Evolutionary conservation across 176 grass and related monocot genomes (phyloP).

Genomic region (Eragrostis nindensis): DNA sequence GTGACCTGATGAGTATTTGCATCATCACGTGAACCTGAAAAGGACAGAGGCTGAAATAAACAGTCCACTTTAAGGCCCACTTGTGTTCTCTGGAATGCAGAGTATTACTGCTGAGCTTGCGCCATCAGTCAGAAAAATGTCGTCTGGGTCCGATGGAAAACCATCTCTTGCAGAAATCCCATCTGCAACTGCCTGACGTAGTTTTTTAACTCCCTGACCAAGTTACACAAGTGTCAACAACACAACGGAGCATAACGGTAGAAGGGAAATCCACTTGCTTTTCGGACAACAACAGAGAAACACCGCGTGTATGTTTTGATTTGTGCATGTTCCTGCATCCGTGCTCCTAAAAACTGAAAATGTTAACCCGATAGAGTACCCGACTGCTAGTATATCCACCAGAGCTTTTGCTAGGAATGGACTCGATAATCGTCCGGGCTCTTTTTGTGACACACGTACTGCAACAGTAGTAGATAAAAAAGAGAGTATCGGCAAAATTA

Average conservation of each 20-base stretch:
- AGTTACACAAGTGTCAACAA: not conserved
- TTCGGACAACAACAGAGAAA: no score
- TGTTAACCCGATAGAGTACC: constrained; percentile 37
- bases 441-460: constrained; percentile 67
- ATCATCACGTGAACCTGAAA: constrained; percentile 71
- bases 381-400: constrained; percentile 67
- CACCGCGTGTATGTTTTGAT: no score
- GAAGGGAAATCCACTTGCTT: not conserved
- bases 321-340: not conserved
- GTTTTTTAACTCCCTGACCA: constrained; percentile 55
- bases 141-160: constrained; percentile 55
- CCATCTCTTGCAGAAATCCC: constrained; percentile 70
- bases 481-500: not conserved
- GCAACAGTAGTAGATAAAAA: constrained; percentile 11
- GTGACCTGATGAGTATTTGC: constrained; percentile 75
- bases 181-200: constrained; percentile 63
- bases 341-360: not conserved
- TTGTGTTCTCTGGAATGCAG: constrained; percentile 1
- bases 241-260: not conserved
- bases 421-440: constrained; percentile 47
- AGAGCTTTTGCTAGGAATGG: constrained; percentile 50
- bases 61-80: not conserved
- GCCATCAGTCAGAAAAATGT: constrained; percentile 84
- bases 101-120: constrained; percentile 61
- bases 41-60: not conserved